Evolutionary conservation across 352 stramenopile species (phyloP).

Genomic region (Phytopythium aichiense): DNA sequence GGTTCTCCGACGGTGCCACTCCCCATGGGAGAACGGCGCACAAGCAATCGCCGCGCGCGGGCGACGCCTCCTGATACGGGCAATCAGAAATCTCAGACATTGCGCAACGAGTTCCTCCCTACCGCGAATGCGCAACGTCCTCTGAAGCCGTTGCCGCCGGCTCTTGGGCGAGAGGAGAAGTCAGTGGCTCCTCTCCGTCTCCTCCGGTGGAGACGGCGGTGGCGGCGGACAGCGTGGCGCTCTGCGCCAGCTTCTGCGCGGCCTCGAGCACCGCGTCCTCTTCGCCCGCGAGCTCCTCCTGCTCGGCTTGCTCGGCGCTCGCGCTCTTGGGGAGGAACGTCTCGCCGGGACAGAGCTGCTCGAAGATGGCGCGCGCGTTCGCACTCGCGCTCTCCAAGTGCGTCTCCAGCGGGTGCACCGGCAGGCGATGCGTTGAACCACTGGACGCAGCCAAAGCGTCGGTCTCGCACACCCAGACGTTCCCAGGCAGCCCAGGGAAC

Average conservation of each 20-base stretch:
- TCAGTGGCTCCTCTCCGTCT: background rate
- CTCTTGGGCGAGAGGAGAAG: background rate
- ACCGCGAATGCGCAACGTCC: background rate
- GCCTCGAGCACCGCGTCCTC: slow-evolving; percentile 57
- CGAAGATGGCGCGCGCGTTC: slow-evolving; percentile 61
- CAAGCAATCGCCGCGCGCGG: background rate
- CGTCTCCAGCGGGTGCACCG: slow-evolving; percentile 42
- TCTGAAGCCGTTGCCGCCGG: background rate
- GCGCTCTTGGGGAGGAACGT: slow-evolving; percentile 61
- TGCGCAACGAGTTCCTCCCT: background rate
- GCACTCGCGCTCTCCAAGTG: slow-evolving; percentile 56
- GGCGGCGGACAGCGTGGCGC: background rate
- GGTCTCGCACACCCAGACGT: slow-evolving; percentile 51
- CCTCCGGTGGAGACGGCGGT: background rate
- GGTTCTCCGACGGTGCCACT: background rate
- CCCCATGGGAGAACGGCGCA: background rate
- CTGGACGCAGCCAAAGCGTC: background rate
- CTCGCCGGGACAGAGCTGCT: slow-evolving; percentile 52
- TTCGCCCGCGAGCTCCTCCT: slow-evolving; percentile 55
- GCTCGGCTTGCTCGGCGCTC: slow-evolving; percentile 48
- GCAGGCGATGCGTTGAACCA: slow-evolving; percentile 3
- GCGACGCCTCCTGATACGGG: background rate
- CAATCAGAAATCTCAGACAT: background rate
- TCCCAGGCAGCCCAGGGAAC: slow-evolving; percentile 26
- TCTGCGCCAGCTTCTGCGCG: slow-evolving; percentile 40